phyloP scores from a whole-genome alignment of 2,329 filamentous ascomycete genomes.

The Dothistroma pini region DNA sequence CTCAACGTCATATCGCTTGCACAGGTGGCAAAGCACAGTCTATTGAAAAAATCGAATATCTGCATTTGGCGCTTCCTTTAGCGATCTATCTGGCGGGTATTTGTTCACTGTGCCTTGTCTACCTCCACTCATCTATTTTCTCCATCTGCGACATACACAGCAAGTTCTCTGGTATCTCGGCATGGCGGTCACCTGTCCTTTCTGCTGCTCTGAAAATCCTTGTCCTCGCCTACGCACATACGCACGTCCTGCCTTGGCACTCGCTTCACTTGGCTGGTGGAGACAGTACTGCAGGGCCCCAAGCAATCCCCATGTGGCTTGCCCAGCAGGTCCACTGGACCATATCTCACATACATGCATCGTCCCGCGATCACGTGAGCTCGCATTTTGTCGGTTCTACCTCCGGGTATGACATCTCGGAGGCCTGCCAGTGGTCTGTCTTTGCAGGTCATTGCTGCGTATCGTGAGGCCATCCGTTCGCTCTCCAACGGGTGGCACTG shows the following conservation, averaged over 20 bases:
- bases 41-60: neutral
- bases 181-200: neutral
- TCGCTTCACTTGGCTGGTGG: neutral
- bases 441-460: neutral
- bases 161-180: neutral
- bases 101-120: neutral
- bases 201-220: neutral
- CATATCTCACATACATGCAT: neutral
- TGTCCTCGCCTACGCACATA: neutral
- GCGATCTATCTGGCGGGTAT: slow-evolving; percentile 11
- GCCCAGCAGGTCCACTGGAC: slow-evolving; percentile 1
- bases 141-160: neutral
- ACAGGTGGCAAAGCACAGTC: neutral
- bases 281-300: neutral
- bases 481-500: slow-evolving; percentile 5
- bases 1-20: neutral
- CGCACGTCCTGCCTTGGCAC: neutral
- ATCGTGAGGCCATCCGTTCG: neutral
- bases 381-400: neutral
- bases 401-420: neutral
- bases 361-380: neutral
- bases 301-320: neutral
- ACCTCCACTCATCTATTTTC: neutral
- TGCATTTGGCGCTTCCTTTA: slow-evolving; percentile 1
- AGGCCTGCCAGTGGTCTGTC: neutral